Evolutionary conservation across 345 rosid species (phyloP).

Genomic region (Balakata baccata): DNA sequence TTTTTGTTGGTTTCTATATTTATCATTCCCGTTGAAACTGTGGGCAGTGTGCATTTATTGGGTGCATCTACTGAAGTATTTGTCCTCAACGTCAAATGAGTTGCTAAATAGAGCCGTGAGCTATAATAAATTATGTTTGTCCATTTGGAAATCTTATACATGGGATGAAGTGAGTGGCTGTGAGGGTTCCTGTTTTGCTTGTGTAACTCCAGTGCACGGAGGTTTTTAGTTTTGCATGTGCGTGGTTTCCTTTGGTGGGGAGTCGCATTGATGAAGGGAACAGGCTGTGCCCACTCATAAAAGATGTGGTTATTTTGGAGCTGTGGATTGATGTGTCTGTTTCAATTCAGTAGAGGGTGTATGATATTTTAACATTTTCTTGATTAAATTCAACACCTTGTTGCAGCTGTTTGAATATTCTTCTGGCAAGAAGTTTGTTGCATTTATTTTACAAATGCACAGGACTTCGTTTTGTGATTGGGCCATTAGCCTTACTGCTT

Average conservation of each 20-base stretch:
- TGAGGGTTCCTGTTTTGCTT: not conserved
- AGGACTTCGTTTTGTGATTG: too few relatives aligned
- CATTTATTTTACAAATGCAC: too few relatives aligned
- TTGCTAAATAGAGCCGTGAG: not conserved
- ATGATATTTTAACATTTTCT: too few relatives aligned
- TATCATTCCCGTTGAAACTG: not conserved
- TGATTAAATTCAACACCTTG: too few relatives aligned
- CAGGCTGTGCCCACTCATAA: constrained; percentile 4
- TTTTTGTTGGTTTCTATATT: constrained; percentile 3
- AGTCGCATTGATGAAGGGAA: not conserved
- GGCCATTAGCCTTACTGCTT: too few relatives aligned
- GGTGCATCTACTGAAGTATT: not conserved
- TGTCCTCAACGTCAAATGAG: not conserved
- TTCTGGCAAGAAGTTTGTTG: too few relatives aligned
- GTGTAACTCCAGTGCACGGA: not conserved
- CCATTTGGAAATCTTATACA: not conserved
- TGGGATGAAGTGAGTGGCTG: not conserved
- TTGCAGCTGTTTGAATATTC: too few relatives aligned
- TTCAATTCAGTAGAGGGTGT: not conserved
- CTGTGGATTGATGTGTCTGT: not conserved
- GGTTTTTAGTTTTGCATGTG: not conserved
- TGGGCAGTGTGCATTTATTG: not conserved
- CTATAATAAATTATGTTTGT: not conserved
- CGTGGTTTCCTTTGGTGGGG: not conserved
- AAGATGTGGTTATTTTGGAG: not conserved